phyloP scores from a whole-genome alignment of 148 eudicot species.

The Gaultheria prostrata region DNA sequence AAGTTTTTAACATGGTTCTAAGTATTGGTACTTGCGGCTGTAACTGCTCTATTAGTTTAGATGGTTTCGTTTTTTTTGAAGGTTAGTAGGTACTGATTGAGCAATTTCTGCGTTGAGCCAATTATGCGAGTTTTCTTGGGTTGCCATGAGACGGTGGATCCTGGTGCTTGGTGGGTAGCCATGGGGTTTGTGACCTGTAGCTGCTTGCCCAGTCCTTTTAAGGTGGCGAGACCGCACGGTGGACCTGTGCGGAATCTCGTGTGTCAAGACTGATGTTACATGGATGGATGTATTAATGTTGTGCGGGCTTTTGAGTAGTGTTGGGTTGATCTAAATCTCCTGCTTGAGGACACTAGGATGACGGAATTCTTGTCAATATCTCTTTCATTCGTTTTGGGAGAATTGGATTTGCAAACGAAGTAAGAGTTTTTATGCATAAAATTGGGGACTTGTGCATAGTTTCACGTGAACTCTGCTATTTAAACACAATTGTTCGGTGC shows the following conservation, averaged over 20 bases:
- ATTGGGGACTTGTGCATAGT: no score
- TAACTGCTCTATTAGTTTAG: not conserved
- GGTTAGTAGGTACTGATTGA: not conserved
- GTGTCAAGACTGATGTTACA: no score
- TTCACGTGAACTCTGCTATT: no score
- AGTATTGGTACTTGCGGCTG: not conserved
- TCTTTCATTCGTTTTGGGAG: not conserved
- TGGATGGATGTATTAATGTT: no score
- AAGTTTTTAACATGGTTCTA: not conserved
- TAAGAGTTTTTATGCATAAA: no score
- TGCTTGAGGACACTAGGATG: not conserved
- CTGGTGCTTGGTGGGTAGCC: not conserved
- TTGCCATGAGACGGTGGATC: not conserved
- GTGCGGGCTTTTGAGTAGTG: no score
- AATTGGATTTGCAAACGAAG: no score
- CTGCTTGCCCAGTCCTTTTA: not conserved
- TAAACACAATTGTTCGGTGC: no score
- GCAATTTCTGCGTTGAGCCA: not conserved
- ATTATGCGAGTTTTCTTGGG: not conserved
- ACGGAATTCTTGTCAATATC: no score
- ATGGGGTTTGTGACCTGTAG: not conserved
- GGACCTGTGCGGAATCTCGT: not conserved
- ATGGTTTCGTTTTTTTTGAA: not conserved
- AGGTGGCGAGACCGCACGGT: not conserved
- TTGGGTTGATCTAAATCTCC: not conserved